Evolutionary conservation across 768 basidiomycete genomes (phyloP), one percentile per base, ranked within the genome.

Genomic region (Phlegmacium glaucopus): DNA sequence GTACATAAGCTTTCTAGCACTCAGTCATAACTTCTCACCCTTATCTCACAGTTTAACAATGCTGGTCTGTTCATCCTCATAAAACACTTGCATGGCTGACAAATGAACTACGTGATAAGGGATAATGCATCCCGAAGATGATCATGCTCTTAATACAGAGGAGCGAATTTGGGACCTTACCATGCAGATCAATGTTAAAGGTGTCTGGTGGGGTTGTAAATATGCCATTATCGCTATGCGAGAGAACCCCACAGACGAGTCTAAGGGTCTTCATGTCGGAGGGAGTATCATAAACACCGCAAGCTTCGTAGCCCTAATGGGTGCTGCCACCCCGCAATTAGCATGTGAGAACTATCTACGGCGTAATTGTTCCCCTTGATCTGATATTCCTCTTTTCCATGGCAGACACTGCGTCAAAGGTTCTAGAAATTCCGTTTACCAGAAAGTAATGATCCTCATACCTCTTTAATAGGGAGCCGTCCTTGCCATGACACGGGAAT

Each of bases 171-270:
- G 96, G 95, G 90, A 91, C 62, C 73, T 92, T 48, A 92, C 90
- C 2, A 90, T 90, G 85, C 79, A 85, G 53, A 83, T 97, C 73
- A 98, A 98, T 66, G 81, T 95, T 61, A 99, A 98, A 70, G 96
- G 96, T 43, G 96, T 98, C 50, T 98, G 95, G 96, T 99, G 87
- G 85, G 96, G 96, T 27, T 94, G 89, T 77, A 98, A 97, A 70
- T 86, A 98, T 61, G 96, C 95, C 5, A 94, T 99, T 61, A 74
- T 86, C 43, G 96, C 96, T 30, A 99, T 99, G 95, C 85, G 91
- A 50, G 69, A 90, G 52, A 99, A 99, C 68, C 80, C 90, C 9
- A 80, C 80, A 39, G 94, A 97, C 48, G 77, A 79, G 50, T 70
- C 79, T 51, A 91, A 86, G 66, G 88, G 90, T 4, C 79, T 98